Evolutionary conservation across 305 asterid species (phyloP), one percentile per base, ranked within the genome.

Genomic region (Fraxinus paxiana): DNA sequence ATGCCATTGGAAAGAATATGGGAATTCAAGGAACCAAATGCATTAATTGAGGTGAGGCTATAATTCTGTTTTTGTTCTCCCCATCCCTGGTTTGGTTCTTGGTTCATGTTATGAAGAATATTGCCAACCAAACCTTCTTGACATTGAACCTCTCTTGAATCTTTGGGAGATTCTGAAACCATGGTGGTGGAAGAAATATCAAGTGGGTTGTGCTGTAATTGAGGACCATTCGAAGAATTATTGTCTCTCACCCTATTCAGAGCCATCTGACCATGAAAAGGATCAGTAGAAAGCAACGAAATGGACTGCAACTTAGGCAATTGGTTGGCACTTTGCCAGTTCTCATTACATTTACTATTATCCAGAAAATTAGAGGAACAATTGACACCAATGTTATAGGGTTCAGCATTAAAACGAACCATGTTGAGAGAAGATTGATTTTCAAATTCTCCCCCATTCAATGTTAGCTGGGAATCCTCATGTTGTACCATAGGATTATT

Each of bases 381-480:
- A 74, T 75, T 78, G 77, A 85, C 80, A 67, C 88, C 87, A 24
- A 80, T 79, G 69, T 82, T 79, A 72, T 86, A 89, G 0, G 90
- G 67, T 54, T 89, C 94, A 2, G 90, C 73, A 87, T 82, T 84
- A 77, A 92, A 87, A 6, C 91, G 78, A 70, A 85, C 83, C 86
- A 82, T 82, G 81, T 82, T 86, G 74, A 79, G 84, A 81, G 91
- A 84, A 59, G 90, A 67, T 30, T 85, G 90, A 78, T 86, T 82
- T 43, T 87, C 87, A 61, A 90, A 88, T 75, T 89, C 92, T 70
- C 89, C 89, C 35, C 78, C 88, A 28, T 75, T 74, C 77, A 86
- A 80, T 18, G 88, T 70, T 76, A 87, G 92, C 81, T 82, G 92
- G 46, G 88, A 84, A 82, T 85, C 86, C 80, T 90, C 92, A 31